Percentiles rank a stretch among this genome's conserved stretches.
Conservation (phyloP, 2,329 filamentous ascomycete species). For the Pseudogymnoascus sp. region DNA sequence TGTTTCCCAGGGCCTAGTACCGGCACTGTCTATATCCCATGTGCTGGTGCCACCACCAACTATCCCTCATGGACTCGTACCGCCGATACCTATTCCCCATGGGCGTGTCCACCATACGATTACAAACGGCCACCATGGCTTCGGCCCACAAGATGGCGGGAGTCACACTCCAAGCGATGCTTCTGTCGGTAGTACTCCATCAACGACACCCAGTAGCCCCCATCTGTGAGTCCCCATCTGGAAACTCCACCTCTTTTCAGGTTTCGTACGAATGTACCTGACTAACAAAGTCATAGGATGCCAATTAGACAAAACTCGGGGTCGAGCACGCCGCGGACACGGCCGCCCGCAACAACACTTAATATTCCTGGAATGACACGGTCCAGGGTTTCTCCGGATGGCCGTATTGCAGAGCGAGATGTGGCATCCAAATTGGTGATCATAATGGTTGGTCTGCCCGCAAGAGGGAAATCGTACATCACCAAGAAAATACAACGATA, state of each 20-base stretch:
- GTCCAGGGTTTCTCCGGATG: slow-evolving; percentile 91
- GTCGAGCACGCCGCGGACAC: slow-evolving; percentile 65
- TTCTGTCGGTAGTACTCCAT: background rate
- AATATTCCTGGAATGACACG: slow-evolving; percentile 95
- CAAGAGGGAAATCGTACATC: slow-evolving; percentile 95
- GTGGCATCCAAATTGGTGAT: slow-evolving; percentile 95
- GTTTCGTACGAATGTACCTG: background rate
- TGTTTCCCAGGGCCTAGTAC: slow-evolving; percentile 11
- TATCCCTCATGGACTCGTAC: slow-evolving; percentile 11
- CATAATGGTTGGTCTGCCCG: slow-evolving; percentile 94
- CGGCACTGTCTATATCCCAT: slow-evolving; percentile 10
- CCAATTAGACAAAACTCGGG: slow-evolving; percentile 67
- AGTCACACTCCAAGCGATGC: background rate
- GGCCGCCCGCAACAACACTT: slow-evolving; percentile 82
- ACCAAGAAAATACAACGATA: slow-evolving; percentile 97
- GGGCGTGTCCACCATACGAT: background rate
- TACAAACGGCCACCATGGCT: slow-evolving; percentile 6
- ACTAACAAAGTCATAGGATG: slow-evolving; percentile 37
- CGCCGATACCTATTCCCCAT: slow-evolving; percentile 3
- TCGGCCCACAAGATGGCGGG: background rate
- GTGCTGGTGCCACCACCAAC: background rate
- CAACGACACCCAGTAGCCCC: background rate
- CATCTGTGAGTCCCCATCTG: slow-evolving; percentile 3
- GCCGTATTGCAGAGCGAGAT: slow-evolving; percentile 85
- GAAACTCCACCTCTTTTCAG: background rate